phyloP scores from a whole-genome alignment of 2,329 filamentous ascomycete genomes.

The Xylariales sp. region DNA sequence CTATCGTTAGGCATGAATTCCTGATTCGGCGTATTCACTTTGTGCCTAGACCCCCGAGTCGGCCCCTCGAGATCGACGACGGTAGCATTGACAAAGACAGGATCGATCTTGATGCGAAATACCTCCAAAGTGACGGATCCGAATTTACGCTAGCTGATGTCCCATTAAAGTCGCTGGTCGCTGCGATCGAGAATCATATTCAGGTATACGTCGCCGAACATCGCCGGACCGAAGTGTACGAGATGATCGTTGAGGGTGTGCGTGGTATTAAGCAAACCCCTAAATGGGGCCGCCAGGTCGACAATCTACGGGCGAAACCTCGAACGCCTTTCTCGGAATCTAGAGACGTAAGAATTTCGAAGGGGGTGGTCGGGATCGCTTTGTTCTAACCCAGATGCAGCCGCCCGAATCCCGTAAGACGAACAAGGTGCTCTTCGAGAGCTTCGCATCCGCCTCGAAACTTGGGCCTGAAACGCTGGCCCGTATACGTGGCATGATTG shows the following conservation, averaged over 20 bases:
- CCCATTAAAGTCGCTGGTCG: background rate
- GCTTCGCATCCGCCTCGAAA: background rate
- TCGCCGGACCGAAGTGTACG: constrained; percentile 15
- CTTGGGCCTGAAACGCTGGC: constrained; percentile 1
- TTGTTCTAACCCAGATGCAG: constrained; percentile 5
- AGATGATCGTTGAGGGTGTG: constrained; percentile 2
- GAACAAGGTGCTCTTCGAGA: constrained; percentile 3
- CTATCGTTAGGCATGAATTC: background rate
- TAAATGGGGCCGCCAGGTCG: constrained; percentile 5
- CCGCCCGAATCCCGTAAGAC: background rate
- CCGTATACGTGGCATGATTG: constrained; percentile 8
- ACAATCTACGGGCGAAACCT: constrained; percentile 14
- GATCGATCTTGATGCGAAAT: background rate
- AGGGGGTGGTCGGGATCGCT: background rate
- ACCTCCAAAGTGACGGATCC: constrained; percentile 2
- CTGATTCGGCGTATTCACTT: no score
- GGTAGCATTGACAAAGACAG: background rate
- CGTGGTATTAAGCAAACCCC: constrained; percentile 16
- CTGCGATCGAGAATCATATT: constrained; percentile 10
- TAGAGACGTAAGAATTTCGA: constrained; percentile 1
- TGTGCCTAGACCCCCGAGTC: no score
- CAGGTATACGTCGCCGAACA: constrained; percentile 3
- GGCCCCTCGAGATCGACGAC: no score
- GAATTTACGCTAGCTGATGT: constrained; percentile 18
- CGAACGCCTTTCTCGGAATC: constrained; percentile 15